Evolutionary conservation across 2,329 filamentous ascomycete species (phyloP).

Genomic region (Tolypocladium sp.): DNA sequence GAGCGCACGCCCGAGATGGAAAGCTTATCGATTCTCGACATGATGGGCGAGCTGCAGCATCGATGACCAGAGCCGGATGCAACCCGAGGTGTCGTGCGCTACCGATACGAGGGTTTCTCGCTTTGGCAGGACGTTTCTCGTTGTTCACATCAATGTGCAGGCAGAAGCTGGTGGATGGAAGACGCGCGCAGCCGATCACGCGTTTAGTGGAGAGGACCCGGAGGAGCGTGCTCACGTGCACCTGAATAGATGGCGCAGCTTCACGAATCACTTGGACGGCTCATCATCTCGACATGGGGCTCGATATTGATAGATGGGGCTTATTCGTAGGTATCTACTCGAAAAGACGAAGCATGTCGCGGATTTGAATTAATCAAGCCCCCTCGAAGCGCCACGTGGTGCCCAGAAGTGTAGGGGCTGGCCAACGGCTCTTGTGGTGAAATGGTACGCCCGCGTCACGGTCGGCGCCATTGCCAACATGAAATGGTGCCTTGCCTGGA

Average conservation of each 20-base stretch:
- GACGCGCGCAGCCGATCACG: neutral
- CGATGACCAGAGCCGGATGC: neutral
- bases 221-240: conserved; percentile 1
- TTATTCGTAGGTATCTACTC: neutral
- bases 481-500: too few species aligned
- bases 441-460: too few species aligned
- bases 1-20: conserved; percentile 78
- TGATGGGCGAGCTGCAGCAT: conserved; percentile 16
- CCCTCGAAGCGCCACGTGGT: neutral
- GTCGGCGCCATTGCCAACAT: too few species aligned
- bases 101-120: neutral
- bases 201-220: neutral
- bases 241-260: too few species aligned
- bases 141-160: neutral
- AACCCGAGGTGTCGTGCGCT: neutral
- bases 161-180: neutral
- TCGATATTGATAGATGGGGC: too few species aligned
- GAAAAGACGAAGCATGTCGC: neutral
- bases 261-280: neutral
- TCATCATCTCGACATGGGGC: neutral
- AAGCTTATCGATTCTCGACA: conserved; percentile 83
- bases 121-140: neutral
- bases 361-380: neutral
- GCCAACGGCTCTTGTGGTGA: neutral
- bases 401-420: neutral